Percentiles rank a stretch among this genome's conserved stretches.
Evolutionary conservation across 805 yeast genomes (phyloP).

Genomic region (Lachancea nothofagi): DNA sequence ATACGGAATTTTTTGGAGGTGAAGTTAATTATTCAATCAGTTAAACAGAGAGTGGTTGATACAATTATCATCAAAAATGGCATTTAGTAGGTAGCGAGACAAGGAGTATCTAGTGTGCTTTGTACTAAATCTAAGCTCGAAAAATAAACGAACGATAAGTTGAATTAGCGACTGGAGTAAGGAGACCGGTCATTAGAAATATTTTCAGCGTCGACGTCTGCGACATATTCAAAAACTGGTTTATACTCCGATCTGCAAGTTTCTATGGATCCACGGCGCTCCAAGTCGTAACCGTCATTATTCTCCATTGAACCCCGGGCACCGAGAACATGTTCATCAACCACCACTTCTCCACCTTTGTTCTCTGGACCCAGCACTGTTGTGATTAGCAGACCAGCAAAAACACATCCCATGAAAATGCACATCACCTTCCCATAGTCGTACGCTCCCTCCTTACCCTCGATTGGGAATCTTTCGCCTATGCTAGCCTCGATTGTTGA

Average conservation of each 20-base stretch:
- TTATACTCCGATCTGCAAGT: background rate
- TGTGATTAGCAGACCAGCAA: conserved; percentile 45
- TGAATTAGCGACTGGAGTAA: no score
- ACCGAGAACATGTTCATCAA: conserved; percentile 1
- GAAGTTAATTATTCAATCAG: no score
- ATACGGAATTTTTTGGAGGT: no score
- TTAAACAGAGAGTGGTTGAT: no score
- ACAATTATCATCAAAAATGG: no score
- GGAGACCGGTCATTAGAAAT: conserved; percentile 10
- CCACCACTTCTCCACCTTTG: conserved; percentile 27
- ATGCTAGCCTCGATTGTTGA: conserved; percentile 64
- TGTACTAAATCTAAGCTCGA: no score
- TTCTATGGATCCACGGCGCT: conserved; percentile 2
- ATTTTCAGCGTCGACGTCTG: background rate
- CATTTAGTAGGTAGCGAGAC: no score
- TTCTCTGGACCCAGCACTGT: conserved; percentile 59
- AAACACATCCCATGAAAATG: conserved; percentile 60
- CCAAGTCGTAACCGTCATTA: conserved; percentile 1
- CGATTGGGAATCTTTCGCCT: conserved; percentile 51
- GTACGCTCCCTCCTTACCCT: conserved; percentile 31
- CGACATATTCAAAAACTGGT: conserved; percentile 4
- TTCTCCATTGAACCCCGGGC: conserved; percentile 3
- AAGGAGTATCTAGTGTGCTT: no score
- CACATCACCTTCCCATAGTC: conserved; percentile 61
- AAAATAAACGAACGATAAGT: no score